phyloP scores from a whole-genome alignment of 768 basidiomycete species.

The Chiua virens region DNA sequence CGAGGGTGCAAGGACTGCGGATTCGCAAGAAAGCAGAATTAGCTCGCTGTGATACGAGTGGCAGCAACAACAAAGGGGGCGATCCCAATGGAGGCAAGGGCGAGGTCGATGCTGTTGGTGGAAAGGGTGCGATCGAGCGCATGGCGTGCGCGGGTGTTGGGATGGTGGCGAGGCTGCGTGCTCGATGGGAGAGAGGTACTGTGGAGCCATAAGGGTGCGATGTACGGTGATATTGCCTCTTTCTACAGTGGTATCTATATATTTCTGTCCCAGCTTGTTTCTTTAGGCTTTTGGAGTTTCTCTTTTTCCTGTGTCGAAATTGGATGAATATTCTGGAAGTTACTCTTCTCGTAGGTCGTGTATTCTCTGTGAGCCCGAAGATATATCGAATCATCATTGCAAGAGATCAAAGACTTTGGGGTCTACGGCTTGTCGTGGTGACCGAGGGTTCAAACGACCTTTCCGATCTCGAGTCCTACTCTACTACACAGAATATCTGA shows the following conservation, averaged over 20 bases:
- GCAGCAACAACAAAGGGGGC: too few relatives aligned
- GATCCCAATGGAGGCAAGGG: neutral
- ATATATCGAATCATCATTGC: neutral
- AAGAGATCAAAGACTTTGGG: too few relatives aligned
- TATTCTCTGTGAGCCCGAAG: too few relatives aligned
- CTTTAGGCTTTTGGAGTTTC: neutral
- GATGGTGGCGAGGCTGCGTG: conserved; percentile 22
- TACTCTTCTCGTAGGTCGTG: neutral
- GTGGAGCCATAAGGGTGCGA: neutral
- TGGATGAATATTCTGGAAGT: neutral
- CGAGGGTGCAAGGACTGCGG: conserved; percentile 2
- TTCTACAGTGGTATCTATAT: too few relatives aligned
- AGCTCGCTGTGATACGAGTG: neutral
- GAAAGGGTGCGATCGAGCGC: neutral
- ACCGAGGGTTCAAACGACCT: too few relatives aligned
- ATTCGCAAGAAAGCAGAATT: neutral
- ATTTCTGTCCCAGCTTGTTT: too few relatives aligned
- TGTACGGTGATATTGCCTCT: too few relatives aligned
- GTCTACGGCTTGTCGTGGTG: too few relatives aligned
- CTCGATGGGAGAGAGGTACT: conserved; percentile 15
- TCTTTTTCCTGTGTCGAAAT: neutral
- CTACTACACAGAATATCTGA: neutral
- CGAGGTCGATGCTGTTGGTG: neutral
- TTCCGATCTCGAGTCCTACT: neutral
- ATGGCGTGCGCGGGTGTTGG: conserved; percentile 8